Evolutionary conservation across 441 rosid species (phyloP).

Genomic region (Pelargonium australe): DNA sequence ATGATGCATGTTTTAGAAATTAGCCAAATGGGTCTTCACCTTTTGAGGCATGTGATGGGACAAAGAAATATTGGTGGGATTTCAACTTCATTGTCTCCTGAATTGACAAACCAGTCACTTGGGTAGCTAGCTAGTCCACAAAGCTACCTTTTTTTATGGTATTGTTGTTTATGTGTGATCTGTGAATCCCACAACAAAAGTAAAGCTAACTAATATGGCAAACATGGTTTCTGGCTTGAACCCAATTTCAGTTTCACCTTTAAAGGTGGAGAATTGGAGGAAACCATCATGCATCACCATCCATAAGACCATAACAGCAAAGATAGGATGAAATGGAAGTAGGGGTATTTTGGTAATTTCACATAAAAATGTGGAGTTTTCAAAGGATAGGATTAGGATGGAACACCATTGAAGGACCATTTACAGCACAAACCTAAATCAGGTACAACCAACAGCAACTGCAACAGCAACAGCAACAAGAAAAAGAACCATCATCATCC

Average conservation of each 20-base stretch:
- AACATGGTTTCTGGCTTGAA: not conserved
- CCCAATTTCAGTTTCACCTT: too few species aligned
- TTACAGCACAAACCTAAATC: not conserved
- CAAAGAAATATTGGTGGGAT: not conserved
- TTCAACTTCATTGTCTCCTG: not conserved
- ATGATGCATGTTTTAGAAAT: not conserved
- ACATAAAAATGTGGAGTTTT: too few species aligned
- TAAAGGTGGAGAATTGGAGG: too few species aligned
- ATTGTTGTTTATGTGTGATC: too few species aligned
- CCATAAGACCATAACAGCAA: not conserved
- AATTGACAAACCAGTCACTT: not conserved
- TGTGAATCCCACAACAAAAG: too few species aligned
- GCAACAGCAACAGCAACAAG: not conserved
- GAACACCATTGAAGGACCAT: too few species aligned
- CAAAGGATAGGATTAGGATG: too few species aligned
- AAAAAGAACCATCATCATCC: not conserved
- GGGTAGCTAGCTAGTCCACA: not conserved
- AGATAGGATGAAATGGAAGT: not conserved
- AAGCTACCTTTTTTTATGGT: not conserved
- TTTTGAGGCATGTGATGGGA: not conserved
- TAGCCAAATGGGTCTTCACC: not conserved
- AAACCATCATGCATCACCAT: not conserved
- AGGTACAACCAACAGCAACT: constrained; percentile 4
- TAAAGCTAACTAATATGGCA: not conserved
- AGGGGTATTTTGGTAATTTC: not conserved